phyloP scores from a whole-genome alignment of 352 stramenopile genomes.

The Phytopythium vexans region DNA sequence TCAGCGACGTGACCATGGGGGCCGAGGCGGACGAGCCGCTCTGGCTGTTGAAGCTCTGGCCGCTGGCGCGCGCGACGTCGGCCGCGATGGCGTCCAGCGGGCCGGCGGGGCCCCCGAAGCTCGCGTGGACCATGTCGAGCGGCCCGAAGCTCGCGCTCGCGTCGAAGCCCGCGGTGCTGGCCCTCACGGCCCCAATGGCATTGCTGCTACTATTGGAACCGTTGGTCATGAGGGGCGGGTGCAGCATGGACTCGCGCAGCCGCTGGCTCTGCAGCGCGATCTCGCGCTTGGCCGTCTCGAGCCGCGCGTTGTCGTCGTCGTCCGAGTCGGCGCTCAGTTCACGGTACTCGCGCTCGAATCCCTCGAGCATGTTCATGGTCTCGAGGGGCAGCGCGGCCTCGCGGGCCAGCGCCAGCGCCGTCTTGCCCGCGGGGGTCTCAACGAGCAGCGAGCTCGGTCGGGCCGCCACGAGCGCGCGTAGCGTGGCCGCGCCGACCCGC shows the following conservation, averaged over 20 bases:
- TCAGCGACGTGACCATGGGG: conserved; percentile 36
- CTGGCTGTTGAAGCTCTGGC: conserved; percentile 30
- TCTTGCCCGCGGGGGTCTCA: conserved; percentile 71
- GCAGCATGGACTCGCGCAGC: conserved; percentile 73
- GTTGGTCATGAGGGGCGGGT: conserved; percentile 23
- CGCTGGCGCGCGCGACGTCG: conserved; percentile 8
- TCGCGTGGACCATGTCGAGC: conserved; percentile 23
- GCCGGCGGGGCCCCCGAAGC: conserved; percentile 17
- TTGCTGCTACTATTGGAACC: neutral
- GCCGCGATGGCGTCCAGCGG: conserved; percentile 24
- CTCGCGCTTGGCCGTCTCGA: conserved; percentile 71
- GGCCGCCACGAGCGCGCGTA: conserved; percentile 59
- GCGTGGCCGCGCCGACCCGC: conserved; percentile 38
- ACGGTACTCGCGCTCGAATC: conserved; percentile 68
- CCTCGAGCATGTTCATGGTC: conserved; percentile 59
- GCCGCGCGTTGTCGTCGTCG: conserved; percentile 57
- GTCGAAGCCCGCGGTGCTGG: conserved; percentile 2
- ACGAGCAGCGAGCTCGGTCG: conserved; percentile 66
- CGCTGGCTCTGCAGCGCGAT: conserved; percentile 75
- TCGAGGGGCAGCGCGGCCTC: conserved; percentile 45
- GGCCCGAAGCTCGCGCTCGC: conserved; percentile 9
- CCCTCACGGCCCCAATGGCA: conserved; percentile 1
- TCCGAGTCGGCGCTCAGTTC: conserved; percentile 45
- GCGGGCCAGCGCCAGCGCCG: conserved; percentile 55
- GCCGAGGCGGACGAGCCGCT: conserved; percentile 8